phyloP scores from a whole-genome alignment of 805 yeast species.

The Candida pseudoglaebosa region DNA sequence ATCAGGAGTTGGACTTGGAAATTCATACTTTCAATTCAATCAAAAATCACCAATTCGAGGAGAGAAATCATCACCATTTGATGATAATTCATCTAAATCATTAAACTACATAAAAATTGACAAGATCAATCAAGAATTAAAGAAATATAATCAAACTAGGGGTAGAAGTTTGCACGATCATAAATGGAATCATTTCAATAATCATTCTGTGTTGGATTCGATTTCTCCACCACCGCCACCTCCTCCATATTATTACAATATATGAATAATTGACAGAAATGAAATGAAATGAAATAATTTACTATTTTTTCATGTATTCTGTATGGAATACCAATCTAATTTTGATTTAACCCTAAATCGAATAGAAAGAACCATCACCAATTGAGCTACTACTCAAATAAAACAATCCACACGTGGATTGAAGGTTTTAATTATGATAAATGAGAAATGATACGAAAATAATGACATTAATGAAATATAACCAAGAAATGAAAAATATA shows the following conservation, averaged over 20 bases:
- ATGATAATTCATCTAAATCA: constrained; percentile 7
- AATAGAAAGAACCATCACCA: no score
- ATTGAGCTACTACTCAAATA: no score
- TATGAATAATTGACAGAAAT: no score
- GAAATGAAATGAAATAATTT: no score
- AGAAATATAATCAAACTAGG: constrained; percentile 10
- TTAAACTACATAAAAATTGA: constrained; percentile 13
- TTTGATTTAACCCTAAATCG: no score
- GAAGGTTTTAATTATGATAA: no score
- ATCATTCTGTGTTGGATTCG: constrained; percentile 10
- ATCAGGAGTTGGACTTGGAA: constrained; percentile 39
- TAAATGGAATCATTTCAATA: constrained; percentile 3
- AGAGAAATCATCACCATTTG: not conserved
- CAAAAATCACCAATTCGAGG: constrained; percentile 24
- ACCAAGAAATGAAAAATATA: no score
- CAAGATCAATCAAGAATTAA: constrained; percentile 16
- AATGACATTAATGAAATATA: no score
- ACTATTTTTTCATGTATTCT: no score
- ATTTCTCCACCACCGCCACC: constrained; percentile 8
- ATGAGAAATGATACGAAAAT: no score
- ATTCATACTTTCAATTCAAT: constrained; percentile 30
- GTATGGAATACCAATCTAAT: no score
- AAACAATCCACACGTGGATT: no score
- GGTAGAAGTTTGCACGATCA: constrained; percentile 5
- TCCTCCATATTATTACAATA: constrained; percentile 10